Percentiles rank a stretch among this genome's conserved stretches.
Evolutionary conservation across 495 filamentous ascomycete genomes (phyloP).

Genomic region (Amniculicola lignicola): DNA sequence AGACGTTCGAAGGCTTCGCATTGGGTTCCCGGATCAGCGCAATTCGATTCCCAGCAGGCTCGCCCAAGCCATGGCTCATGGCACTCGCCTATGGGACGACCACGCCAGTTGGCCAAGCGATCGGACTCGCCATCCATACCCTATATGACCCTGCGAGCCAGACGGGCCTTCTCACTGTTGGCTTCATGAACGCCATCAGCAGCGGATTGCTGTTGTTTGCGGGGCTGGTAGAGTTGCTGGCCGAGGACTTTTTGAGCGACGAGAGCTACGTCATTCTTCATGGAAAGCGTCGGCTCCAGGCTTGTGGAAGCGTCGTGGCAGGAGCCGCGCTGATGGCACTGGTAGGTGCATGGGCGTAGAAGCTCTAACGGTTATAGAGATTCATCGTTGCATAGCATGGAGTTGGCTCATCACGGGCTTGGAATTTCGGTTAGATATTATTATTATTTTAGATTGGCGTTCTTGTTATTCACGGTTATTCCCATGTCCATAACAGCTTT

Average conservation of each 20-base stretch:
- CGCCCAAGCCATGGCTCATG: slow-evolving; percentile 86
- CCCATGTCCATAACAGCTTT: too few relatives aligned
- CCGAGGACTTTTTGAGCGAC: slow-evolving; percentile 90
- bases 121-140: slow-evolving; percentile 76
- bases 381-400: background rate
- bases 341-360: slow-evolving; percentile 82
- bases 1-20: slow-evolving; percentile 69
- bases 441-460: too few relatives aligned
- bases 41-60: slow-evolving; percentile 51
- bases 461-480: too few relatives aligned
- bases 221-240: slow-evolving; percentile 83
- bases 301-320: slow-evolving; percentile 70
- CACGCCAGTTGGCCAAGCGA: slow-evolving; percentile 85
- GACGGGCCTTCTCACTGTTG: slow-evolving; percentile 83
- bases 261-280: slow-evolving; percentile 74
- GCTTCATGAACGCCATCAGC: slow-evolving; percentile 87
- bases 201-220: slow-evolving; percentile 86
- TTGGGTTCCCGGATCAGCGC: slow-evolving; percentile 56
- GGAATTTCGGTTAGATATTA: too few relatives aligned
- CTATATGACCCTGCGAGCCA: slow-evolving; percentile 81
- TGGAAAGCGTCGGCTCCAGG: slow-evolving; percentile 67
- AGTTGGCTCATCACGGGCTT: too few relatives aligned
- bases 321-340: slow-evolving; percentile 81
- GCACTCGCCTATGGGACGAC: slow-evolving; percentile 86
- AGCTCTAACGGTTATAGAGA: background rate